Percentiles rank a stretch among this genome's conserved stretches.
phyloP scores from a whole-genome alignment of 2,329 filamentous ascomycete genomes.

The Erysiphe pulchra region DNA sequence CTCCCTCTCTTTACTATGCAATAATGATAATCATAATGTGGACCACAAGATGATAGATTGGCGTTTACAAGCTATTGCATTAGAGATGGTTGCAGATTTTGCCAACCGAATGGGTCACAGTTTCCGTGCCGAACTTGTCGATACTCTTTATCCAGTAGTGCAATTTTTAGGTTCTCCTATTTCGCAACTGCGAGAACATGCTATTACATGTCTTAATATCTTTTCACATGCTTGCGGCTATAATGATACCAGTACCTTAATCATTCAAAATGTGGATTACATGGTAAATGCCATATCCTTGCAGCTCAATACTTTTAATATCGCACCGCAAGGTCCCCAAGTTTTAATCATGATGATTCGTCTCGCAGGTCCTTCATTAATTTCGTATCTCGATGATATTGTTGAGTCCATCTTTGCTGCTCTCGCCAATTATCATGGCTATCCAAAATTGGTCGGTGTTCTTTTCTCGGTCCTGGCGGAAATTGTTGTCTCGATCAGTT shows the following conservation, averaged over 20 bases:
- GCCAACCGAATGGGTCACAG: constrained; percentile 36
- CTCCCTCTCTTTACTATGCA: constrained; percentile 34
- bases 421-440: constrained; percentile 87
- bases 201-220: constrained; percentile 58
- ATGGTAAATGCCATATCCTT: constrained; percentile 81
- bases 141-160: constrained; percentile 74
- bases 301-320: constrained; percentile 73
- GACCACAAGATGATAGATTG: constrained; percentile 25
- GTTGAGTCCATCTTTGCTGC: constrained; percentile 78
- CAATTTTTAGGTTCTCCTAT: constrained; percentile 59
- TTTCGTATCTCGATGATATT: constrained; percentile 80
- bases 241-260: constrained; percentile 43
- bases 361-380: constrained; percentile 52
- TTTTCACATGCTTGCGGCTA: constrained; percentile 59
- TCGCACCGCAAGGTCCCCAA: constrained; percentile 73
- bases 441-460: constrained; percentile 59
- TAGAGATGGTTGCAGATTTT: constrained; percentile 59
- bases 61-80: constrained; percentile 49
- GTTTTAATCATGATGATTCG: constrained; percentile 87
- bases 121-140: constrained; percentile 70
- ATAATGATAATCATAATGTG: constrained; percentile 20
- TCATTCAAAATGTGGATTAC: constrained; percentile 85
- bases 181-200: constrained; percentile 45
- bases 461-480: constrained; percentile 64
- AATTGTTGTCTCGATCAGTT: constrained; percentile 52